These are phyloP conservation scores for Candida freyschussii DNA, from an alignment of 1,139 yeast genomes.

Conservation along the genomic window DNA sequence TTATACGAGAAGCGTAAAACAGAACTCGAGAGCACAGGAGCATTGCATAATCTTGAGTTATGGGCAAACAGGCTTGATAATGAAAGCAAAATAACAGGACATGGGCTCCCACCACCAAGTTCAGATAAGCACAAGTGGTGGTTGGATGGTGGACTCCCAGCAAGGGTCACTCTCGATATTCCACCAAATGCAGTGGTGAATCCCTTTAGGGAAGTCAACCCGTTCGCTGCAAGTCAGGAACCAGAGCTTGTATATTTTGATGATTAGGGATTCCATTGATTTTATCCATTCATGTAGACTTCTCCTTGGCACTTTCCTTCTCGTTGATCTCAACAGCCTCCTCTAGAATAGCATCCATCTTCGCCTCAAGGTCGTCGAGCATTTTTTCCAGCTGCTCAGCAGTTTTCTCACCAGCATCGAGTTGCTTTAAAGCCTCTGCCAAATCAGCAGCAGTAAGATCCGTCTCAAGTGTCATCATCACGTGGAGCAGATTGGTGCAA, in stretches of 20 bases:
- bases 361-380: slow-evolving; percentile 51
- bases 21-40: slow-evolving; percentile 31
- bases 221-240: too few relatives aligned
- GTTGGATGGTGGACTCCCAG: slow-evolving; percentile 74
- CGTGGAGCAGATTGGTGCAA: background rate
- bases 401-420: slow-evolving; percentile 53
- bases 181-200: slow-evolving; percentile 58
- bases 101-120: slow-evolving; percentile 79
- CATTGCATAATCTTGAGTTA: too few relatives aligned
- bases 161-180: slow-evolving; percentile 47
- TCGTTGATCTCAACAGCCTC: slow-evolving; percentile 24
- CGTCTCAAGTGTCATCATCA: slow-evolving; percentile 1
- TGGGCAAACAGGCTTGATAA: slow-evolving; percentile 23
- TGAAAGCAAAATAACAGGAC: slow-evolving; percentile 24
- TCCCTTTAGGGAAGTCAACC: slow-evolving; percentile 62
- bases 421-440: slow-evolving; percentile 43
- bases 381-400: slow-evolving; percentile 51
- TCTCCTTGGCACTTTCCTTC: slow-evolving; percentile 2
- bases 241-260: slow-evolving; percentile 33
- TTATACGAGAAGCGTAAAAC: slow-evolving; percentile 47
- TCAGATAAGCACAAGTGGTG: slow-evolving; percentile 86
- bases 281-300: background rate
- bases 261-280: background rate
- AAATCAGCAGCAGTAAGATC: slow-evolving; percentile 28
- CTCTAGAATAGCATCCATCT: slow-evolving; percentile 43